Percentiles rank a stretch among this genome's conserved stretches.
Evolutionary conservation across 1,284 basidiomycete species (phyloP).

Genomic region (Porogramme epimiltina): DNA sequence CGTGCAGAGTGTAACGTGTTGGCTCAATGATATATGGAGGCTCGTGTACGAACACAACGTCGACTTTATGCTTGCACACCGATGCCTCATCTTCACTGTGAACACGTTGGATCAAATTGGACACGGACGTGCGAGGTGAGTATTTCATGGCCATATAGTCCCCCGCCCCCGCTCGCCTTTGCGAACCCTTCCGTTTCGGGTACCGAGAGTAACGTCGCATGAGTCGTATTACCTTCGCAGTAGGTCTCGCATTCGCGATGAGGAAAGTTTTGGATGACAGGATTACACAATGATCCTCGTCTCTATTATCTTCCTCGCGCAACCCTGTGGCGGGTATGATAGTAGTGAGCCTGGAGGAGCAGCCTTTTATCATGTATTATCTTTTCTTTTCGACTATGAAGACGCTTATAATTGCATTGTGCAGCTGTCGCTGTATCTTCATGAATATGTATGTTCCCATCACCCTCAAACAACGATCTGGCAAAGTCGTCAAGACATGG

Average conservation of each 20-base stretch:
- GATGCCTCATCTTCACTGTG: constrained; percentile 52
- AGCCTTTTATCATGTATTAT: too few relatives aligned
- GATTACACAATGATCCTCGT: too few relatives aligned
- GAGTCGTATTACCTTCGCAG: too few relatives aligned
- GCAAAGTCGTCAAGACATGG: constrained; percentile 52
- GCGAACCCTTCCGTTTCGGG: too few relatives aligned
- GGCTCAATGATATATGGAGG: constrained; percentile 64
- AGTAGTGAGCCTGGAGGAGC: too few relatives aligned
- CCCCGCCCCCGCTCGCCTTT: too few relatives aligned
- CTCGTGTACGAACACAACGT: constrained; percentile 57
- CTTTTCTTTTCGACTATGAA: too few relatives aligned
- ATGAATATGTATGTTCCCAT: constrained; percentile 49
- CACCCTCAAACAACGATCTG: constrained; percentile 41
- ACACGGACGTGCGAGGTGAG: constrained; percentile 47
- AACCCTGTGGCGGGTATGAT: too few relatives aligned
- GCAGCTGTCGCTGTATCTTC: constrained; percentile 50
- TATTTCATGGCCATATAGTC: constrained; percentile 2
- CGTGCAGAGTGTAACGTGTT: constrained; percentile 51
- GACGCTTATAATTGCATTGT: background rate
- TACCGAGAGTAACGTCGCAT: too few relatives aligned
- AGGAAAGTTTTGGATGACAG: too few relatives aligned
- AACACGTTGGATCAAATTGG: constrained; percentile 47
- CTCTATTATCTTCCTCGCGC: too few relatives aligned
- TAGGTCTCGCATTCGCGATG: too few relatives aligned
- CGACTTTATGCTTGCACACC: constrained; percentile 53